A percentile compares a stretch with the other conserved stretches of the same genome.
These are phyloP conservation scores for Porcisia hertigi DNA, from an alignment of 208 protist genomes.

Conservation along the genomic window DNA sequence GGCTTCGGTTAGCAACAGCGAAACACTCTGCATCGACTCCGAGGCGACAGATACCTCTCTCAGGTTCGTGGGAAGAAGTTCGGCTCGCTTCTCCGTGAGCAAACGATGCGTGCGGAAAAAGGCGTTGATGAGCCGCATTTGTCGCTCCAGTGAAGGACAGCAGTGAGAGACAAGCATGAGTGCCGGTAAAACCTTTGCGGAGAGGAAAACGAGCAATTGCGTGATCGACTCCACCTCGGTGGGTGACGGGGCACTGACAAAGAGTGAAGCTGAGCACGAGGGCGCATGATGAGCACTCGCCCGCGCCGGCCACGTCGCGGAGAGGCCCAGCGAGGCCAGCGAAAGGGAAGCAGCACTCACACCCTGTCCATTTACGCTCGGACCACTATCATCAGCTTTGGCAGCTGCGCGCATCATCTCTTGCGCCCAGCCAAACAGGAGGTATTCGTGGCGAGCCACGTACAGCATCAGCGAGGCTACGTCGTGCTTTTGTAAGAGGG, in stretches of 20 bases:
- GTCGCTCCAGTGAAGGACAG: slow-evolving; percentile 14
- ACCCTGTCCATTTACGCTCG: not conserved
- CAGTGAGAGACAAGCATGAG: slow-evolving; percentile 1
- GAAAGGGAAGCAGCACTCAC: not conserved
- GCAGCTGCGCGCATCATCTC: not conserved
- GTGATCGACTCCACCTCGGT: slow-evolving; percentile 1
- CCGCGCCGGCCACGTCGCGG: not conserved
- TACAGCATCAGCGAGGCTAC: slow-evolving; percentile 13
- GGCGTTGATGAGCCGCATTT: slow-evolving; percentile 2
- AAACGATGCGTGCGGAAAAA: slow-evolving; percentile 16
- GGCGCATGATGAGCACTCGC: not conserved
- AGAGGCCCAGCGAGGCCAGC: slow-evolving; percentile 7
- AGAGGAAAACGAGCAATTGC: slow-evolving; percentile 15
- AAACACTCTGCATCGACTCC: not conserved
- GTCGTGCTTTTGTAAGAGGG: not conserved
- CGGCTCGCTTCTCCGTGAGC: slow-evolving; percentile 1
- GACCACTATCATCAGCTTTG: not conserved
- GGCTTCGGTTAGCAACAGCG: slow-evolving; percentile 9
- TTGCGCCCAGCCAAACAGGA: slow-evolving; percentile 11
- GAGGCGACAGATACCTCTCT: not conserved
- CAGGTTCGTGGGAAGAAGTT: not conserved
- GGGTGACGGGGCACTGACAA: not conserved
- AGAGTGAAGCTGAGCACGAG: not conserved
- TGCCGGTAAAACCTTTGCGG: slow-evolving; percentile 10
- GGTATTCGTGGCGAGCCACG: slow-evolving; percentile 19